Percentiles rank a stretch among this genome's conserved stretches.
phyloP scores from a whole-genome alignment of 495 filamentous ascomycete species.

The Trichocladium uniseriatum region DNA sequence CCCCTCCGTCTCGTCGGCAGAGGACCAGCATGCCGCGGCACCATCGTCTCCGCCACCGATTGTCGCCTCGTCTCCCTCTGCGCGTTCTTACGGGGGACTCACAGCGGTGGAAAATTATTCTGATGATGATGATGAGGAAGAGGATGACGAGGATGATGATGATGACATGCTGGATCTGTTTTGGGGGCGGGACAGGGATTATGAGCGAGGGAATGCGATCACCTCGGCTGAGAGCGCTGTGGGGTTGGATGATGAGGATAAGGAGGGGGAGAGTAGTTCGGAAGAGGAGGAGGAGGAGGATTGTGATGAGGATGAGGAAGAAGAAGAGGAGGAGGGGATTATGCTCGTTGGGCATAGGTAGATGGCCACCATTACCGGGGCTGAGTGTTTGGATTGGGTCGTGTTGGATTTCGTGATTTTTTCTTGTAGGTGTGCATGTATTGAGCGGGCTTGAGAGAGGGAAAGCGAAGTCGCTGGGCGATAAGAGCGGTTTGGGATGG shows the following conservation, averaged over 20 bases:
- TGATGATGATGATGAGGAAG: constrained; percentile 1
- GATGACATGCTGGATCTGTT: constrained; percentile 12
- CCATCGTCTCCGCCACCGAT: no score
- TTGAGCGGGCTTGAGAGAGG: no score
- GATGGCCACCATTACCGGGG: neutral
- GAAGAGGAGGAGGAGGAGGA: constrained; percentile 2
- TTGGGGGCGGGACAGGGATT: constrained; percentile 3
- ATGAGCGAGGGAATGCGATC: neutral
- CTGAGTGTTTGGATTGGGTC: neutral
- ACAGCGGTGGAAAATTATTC: no score
- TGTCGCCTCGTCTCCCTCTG: no score
- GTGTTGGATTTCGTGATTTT: neutral
- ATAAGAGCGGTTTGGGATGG: no score
- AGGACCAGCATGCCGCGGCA: neutral
- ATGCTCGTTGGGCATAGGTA: constrained; percentile 12
- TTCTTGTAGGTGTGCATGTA: no score
- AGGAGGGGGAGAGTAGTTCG: constrained; percentile 4
- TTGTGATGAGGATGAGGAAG: constrained; percentile 7
- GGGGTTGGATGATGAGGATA: constrained; percentile 3
- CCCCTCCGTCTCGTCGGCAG: neutral
- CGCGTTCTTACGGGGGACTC: no score
- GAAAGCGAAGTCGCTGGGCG: no score
- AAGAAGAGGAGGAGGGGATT: constrained; percentile 14
- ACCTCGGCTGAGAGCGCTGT: constrained; percentile 6
- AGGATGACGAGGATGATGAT: constrained; percentile 8